Evolutionary conservation across 148 eudicot species (phyloP).

Genomic region (Vaccinium corymbosum): DNA sequence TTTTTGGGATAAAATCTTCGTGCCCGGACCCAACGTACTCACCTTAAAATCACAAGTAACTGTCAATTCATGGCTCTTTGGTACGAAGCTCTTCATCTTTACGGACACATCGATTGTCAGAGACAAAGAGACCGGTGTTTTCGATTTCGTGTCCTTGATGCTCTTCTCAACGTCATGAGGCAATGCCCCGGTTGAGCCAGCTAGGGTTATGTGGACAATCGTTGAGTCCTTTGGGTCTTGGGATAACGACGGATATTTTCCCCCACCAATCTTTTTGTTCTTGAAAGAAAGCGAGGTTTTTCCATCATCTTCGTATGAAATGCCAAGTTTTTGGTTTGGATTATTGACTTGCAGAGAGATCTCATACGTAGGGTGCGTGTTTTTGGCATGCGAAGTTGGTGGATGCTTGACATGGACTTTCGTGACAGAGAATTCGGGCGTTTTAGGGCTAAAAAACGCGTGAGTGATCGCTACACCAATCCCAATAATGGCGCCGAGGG

Average conservation of each 20-base stretch:
- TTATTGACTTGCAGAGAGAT: slow-evolving; percentile 33
- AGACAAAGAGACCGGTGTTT: slow-evolving; percentile 18
- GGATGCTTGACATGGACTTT: slow-evolving; percentile 25
- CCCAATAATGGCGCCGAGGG: slow-evolving; percentile 21
- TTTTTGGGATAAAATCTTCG: slow-evolving; percentile 39
- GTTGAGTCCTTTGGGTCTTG: slow-evolving; percentile 27
- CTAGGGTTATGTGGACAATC: slow-evolving; percentile 21
- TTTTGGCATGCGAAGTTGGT: slow-evolving; percentile 8
- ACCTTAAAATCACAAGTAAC: slow-evolving; percentile 50
- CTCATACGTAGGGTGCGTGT: slow-evolving; percentile 15
- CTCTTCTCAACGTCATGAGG: slow-evolving; percentile 29
- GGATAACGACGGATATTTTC: slow-evolving; percentile 23
- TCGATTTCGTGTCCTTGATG: slow-evolving; percentile 12
- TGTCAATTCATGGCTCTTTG: slow-evolving; percentile 13
- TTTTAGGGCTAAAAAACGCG: slow-evolving; percentile 36
- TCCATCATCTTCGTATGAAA: slow-evolving; percentile 36
- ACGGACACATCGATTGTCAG: slow-evolving; percentile 28
- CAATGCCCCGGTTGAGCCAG: slow-evolving; percentile 20
- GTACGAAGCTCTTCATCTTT: slow-evolving; percentile 42
- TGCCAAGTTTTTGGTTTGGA: slow-evolving; percentile 37
- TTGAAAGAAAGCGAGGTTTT: slow-evolving; percentile 24
- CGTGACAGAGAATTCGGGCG: slow-evolving; percentile 38
- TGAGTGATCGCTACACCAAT: slow-evolving; percentile 11
- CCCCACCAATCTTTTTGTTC: slow-evolving; percentile 35
- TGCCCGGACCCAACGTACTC: slow-evolving; percentile 16